A percentile compares a stretch with the other conserved stretches of the same genome.
Conservation (phyloP, 768 basidiomycete genomes). For the Amanita muscaria region DNA sequence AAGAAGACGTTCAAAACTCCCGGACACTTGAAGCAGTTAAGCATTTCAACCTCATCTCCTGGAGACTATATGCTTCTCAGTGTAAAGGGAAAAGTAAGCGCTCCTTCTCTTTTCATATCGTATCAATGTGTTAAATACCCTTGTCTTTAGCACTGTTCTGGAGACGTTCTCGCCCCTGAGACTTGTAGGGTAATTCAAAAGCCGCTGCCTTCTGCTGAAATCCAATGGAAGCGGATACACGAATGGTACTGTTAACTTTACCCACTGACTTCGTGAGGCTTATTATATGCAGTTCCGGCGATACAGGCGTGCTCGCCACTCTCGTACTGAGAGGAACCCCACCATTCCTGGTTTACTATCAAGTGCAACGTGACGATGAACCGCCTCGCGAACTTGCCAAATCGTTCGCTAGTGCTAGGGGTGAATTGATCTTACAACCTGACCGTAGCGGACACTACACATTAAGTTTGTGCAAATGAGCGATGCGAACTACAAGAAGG, state of each 20-base stretch:
- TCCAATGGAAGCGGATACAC: slow-evolving; percentile 83
- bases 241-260: slow-evolving; percentile 53
- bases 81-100: slow-evolving; percentile 57
- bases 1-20: slow-evolving; percentile 50
- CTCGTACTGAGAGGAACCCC: slow-evolving; percentile 83
- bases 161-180: slow-evolving; percentile 79
- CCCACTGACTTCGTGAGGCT: background rate
- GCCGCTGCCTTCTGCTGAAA: slow-evolving; percentile 73
- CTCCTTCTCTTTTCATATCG: slow-evolving; percentile 5
- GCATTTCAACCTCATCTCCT: slow-evolving; percentile 46
- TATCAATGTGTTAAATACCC: slow-evolving; percentile 6
- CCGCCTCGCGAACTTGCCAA: slow-evolving; percentile 48
- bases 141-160: slow-evolving; percentile 55
- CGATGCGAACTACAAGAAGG: slow-evolving; percentile 75
- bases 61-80: slow-evolving; percentile 71
- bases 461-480: slow-evolving; percentile 69
- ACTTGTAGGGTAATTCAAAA: slow-evolving; percentile 68
- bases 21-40: slow-evolving; percentile 32
- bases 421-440: slow-evolving; percentile 78
- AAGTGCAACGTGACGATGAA: slow-evolving; percentile 62
- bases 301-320: slow-evolving; percentile 84
- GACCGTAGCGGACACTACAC: slow-evolving; percentile 84
- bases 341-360: slow-evolving; percentile 81
- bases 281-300: slow-evolving; percentile 55
- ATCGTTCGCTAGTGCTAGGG: slow-evolving; percentile 60